These are phyloP conservation scores for Macrophomina pseudophaseolina DNA, from an alignment of 2,329 filamentous ascomycete species.

Conservation along the genomic window DNA sequence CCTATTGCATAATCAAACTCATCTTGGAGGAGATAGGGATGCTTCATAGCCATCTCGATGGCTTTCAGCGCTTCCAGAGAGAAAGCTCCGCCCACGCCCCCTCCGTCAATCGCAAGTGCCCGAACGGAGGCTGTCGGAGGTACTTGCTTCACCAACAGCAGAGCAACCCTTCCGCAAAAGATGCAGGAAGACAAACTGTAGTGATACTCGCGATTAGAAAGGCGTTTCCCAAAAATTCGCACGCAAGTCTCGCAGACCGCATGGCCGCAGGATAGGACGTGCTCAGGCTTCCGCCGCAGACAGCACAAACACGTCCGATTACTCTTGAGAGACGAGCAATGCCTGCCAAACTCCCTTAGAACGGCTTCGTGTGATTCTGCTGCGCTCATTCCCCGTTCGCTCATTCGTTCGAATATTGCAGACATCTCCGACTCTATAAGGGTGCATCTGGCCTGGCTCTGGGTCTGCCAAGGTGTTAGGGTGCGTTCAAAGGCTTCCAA, in stretches of 20 bases:
- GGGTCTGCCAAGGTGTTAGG: background rate
- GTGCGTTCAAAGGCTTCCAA: slow-evolving; percentile 9
- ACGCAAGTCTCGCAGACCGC: slow-evolving; percentile 28
- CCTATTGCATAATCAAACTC: slow-evolving; percentile 30
- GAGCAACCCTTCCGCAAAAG: slow-evolving; percentile 25
- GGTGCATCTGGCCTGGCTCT: slow-evolving; percentile 10
- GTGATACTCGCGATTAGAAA: slow-evolving; percentile 27
- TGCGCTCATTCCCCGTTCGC: slow-evolving; percentile 23
- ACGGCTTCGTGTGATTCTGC: slow-evolving; percentile 23
- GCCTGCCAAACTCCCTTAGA: slow-evolving; percentile 22
- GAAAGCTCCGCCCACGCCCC: slow-evolving; percentile 15
- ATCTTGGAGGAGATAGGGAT: slow-evolving; percentile 31
- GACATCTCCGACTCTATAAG: slow-evolving; percentile 18
- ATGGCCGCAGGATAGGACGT: slow-evolving; percentile 29
- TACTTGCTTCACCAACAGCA: slow-evolving; percentile 28
- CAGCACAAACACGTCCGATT: slow-evolving; percentile 28
- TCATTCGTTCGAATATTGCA: slow-evolving; percentile 11
- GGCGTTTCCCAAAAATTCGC: slow-evolving; percentile 26
- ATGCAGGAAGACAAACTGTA: slow-evolving; percentile 29
- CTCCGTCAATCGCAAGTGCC: slow-evolving; percentile 31
- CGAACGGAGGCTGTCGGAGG: slow-evolving; percentile 28
- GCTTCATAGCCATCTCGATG: slow-evolving; percentile 27
- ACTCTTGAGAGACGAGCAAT: slow-evolving; percentile 28
- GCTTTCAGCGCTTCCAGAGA: slow-evolving; percentile 29
- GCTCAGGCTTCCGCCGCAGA: slow-evolving; percentile 27